Evolutionary conservation across 257 asterid species (phyloP).

Genomic region (Primulina huaijiensis): DNA sequence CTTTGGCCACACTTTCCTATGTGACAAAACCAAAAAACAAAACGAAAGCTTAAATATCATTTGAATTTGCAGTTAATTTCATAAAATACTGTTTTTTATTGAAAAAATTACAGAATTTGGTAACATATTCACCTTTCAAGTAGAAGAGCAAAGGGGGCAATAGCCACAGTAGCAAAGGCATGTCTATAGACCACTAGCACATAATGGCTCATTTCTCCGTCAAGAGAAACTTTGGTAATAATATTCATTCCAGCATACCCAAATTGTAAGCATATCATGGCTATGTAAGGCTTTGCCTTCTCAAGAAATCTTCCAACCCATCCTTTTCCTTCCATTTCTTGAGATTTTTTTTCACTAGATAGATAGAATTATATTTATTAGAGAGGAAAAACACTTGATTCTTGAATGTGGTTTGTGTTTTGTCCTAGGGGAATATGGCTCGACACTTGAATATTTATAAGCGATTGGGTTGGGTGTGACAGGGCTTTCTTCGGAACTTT

Average conservation of each 20-base stretch:
- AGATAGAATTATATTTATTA: neutral
- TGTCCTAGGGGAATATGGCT: conserved; percentile 47
- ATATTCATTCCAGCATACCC: conserved; percentile 97
- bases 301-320: conserved; percentile 40
- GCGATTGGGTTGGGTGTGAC: neutral
- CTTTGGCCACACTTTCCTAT: conserved; percentile 91
- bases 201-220: conserved; percentile 89
- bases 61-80: neutral
- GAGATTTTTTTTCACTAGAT: neutral
- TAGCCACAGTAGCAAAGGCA: conserved; percentile 83
- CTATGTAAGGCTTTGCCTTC: conserved; percentile 77
- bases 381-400: conserved; percentile 58
- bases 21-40: neutral
- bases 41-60: neutral
- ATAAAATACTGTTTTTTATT: too few species aligned
- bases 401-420: conserved; percentile 33
- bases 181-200: conserved; percentile 86
- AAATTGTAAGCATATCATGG: conserved; percentile 79
- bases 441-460: conserved; percentile 44
- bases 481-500: conserved; percentile 26
- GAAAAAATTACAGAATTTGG: neutral
- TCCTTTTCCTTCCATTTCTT: conserved; percentile 65
- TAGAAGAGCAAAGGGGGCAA: conserved; percentile 82
- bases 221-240: conserved; percentile 81
- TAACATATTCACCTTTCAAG: conserved; percentile 58